Evolutionary conservation across 208 protist genomes (phyloP).

Genomic region (Crithidia acanthocephali): DNA sequence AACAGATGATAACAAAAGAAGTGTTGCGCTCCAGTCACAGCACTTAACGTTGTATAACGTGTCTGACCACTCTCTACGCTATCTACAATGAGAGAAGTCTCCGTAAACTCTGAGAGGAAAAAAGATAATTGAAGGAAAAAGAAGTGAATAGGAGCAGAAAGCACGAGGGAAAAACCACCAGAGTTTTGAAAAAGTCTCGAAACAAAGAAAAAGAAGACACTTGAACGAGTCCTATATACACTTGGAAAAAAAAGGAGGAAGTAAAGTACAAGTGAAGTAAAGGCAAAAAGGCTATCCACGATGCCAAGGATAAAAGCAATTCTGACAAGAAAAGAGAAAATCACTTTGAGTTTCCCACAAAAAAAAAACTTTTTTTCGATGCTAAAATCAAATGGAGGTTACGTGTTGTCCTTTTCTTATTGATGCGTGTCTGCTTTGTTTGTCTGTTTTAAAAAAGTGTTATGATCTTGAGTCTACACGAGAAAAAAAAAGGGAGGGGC

Average conservation of each 20-base stretch:
- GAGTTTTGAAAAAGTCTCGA: neutral
- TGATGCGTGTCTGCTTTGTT: no score
- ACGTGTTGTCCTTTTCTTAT: no score
- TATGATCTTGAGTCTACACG: no score
- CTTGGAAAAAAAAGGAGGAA: neutral
- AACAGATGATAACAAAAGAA: constrained; percentile 5
- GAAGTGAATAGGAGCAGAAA: constrained; percentile 1
- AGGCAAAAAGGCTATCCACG: neutral
- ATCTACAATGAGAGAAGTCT: neutral
- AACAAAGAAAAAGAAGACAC: neutral
- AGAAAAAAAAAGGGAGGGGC: no score
- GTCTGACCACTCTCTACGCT: neutral
- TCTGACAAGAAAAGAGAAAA: constrained; percentile 1
- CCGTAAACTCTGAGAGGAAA: neutral
- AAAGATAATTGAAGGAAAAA: neutral
- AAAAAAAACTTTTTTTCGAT: neutral
- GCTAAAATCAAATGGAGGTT: no score
- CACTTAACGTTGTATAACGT: neutral
- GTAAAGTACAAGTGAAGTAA: neutral
- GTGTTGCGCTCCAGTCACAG: neutral
- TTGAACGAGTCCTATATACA: neutral
- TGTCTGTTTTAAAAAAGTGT: no score
- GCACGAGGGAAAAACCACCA: neutral
- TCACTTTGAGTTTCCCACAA: neutral
- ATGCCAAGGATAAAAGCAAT: neutral